These are phyloP conservation scores for Paramecium pentaurelia DNA, from an alignment of 73 alveolate species.

Conservation along the genomic window DNA sequence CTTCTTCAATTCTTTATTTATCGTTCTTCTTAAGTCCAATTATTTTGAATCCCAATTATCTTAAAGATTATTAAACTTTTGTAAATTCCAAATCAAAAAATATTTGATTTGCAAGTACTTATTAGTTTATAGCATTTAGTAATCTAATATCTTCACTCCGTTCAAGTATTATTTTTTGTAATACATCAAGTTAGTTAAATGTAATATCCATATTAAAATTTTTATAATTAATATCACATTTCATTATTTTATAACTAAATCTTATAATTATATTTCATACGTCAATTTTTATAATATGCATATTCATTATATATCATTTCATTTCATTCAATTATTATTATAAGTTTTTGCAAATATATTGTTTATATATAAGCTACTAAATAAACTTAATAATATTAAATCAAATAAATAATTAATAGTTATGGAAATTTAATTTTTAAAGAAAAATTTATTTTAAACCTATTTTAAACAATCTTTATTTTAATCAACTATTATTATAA, in stretches of 20 bases:
- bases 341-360: too few relatives aligned
- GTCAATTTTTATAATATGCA: neutral
- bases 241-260: neutral
- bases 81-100: constrained; percentile 41
- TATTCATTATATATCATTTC: neutral
- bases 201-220: constrained; percentile 14
- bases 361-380: neutral
- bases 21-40: constrained; percentile 10
- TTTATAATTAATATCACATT: neutral
- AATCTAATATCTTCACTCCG: neutral
- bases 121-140: neutral
- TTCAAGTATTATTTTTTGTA: neutral
- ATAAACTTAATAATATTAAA: neutral
- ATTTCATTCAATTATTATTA: too few relatives aligned
- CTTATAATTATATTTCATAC: neutral
- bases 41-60: constrained; percentile 42
- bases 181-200: neutral
- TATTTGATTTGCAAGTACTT: constrained; percentile 13
- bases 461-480: too few relatives aligned
- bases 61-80: neutral
- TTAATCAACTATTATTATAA: too few relatives aligned
- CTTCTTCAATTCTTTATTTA: constrained; percentile 16
- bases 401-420: neutral
- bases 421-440: neutral
- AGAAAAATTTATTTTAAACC: neutral